Conservation (phyloP, 2,329 filamentous ascomycete genomes). For the Setomelanomma holmii region DNA sequence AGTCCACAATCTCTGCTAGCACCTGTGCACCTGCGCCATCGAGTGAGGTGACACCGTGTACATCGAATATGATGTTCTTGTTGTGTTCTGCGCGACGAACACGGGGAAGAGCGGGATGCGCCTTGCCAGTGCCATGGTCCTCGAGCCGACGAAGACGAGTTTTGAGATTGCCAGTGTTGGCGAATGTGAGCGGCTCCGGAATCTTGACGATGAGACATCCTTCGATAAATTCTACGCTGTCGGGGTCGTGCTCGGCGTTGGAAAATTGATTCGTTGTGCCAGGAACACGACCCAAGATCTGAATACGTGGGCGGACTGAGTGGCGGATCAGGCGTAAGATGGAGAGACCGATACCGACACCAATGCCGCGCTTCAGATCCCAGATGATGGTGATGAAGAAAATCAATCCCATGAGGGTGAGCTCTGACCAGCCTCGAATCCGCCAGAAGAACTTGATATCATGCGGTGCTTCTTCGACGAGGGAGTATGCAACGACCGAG, state of each 20-base stretch:
- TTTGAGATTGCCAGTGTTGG: slow-evolving; percentile 93
- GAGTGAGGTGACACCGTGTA: slow-evolving; percentile 94
- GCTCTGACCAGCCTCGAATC: slow-evolving; percentile 85
- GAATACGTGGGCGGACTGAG: slow-evolving; percentile 89
- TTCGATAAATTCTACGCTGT: slow-evolving; percentile 84
- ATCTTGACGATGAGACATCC: slow-evolving; percentile 97
- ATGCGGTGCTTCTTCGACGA: slow-evolving; percentile 93
- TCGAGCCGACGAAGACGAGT: slow-evolving; percentile 82
- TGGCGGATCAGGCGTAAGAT: slow-evolving; percentile 89
- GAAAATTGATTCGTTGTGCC: slow-evolving; percentile 80
- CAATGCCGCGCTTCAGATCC: slow-evolving; percentile 91
- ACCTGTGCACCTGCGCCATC: slow-evolving; percentile 95
- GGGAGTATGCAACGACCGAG: slow-evolving; percentile 89
- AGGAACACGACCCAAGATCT: slow-evolving; percentile 89
- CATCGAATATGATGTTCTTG: slow-evolving; percentile 92
- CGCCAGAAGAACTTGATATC: slow-evolving; percentile 89
- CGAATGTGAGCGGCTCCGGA: slow-evolving; percentile 93
- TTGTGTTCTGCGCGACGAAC: slow-evolving; percentile 81
- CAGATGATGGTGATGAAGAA: slow-evolving; percentile 94
- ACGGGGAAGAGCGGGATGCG: slow-evolving; percentile 86
- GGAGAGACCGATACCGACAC: slow-evolving; percentile 89
- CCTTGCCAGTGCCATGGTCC: slow-evolving; percentile 83
- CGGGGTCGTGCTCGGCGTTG: slow-evolving; percentile 77
- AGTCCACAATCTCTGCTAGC: slow-evolving; percentile 83
- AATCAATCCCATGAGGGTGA: slow-evolving; percentile 87